Evolutionary conservation across 805 yeast species (phyloP).

Genomic region (Tetrapisispora nanseiensis): DNA sequence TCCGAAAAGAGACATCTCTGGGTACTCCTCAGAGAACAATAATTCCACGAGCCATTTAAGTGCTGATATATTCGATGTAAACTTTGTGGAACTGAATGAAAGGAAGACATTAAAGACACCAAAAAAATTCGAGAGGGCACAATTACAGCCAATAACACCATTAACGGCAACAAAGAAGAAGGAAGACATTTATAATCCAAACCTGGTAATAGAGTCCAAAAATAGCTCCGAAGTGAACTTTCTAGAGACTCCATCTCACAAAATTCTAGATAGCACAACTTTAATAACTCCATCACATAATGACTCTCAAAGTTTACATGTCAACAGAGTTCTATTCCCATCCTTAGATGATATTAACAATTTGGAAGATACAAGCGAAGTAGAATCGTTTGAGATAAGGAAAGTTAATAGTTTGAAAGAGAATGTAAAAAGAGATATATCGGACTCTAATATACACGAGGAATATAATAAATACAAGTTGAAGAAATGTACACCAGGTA

Average conservation of each 20-base stretch:
- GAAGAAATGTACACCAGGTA: constrained; percentile 21
- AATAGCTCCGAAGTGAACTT: background rate
- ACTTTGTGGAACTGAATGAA: background rate
- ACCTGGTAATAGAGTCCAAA: background rate
- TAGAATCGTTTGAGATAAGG: background rate
- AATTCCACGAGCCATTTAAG: background rate
- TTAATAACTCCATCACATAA: background rate
- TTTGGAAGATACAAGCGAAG: background rate
- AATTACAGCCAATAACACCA: constrained; percentile 9
- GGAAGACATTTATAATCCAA: background rate
- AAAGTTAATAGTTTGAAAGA: background rate
- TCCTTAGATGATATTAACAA: background rate
- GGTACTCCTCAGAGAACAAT: background rate
- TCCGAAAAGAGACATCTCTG: background rate
- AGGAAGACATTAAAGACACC: background rate
- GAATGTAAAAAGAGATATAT: background rate
- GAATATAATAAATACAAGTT: constrained; percentile 3
- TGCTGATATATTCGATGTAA: background rate
- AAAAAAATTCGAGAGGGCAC: background rate
- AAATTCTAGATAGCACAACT: background rate
- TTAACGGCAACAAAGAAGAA: background rate
- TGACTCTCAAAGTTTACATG: background rate
- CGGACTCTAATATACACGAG: too few species aligned
- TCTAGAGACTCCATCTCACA: background rate
- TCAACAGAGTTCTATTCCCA: background rate